phyloP scores from a whole-genome alignment of 1,139 yeast genomes.

The Protomyces inundatus region DNA sequence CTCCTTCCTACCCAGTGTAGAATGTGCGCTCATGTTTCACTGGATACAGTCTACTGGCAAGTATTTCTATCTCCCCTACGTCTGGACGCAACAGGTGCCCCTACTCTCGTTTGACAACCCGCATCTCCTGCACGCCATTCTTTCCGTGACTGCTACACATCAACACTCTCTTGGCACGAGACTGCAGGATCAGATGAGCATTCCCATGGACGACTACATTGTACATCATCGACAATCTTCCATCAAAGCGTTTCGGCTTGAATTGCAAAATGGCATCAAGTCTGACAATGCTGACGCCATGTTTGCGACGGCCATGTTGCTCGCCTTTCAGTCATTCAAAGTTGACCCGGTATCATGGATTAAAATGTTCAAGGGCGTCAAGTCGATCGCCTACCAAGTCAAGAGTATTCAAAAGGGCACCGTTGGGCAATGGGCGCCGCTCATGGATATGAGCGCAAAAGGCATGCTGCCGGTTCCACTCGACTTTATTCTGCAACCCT shows the following conservation, averaged over 20 bases:
- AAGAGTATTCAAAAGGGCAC: not conserved
- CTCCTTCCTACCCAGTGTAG: slow-evolving; percentile 2
- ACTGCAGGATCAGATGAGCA: slow-evolving; percentile 10
- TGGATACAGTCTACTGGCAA: slow-evolving; percentile 12
- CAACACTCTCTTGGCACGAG: slow-evolving; percentile 11
- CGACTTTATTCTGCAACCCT: slow-evolving; percentile 9
- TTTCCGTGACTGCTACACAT: slow-evolving; percentile 19
- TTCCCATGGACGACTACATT: slow-evolving; percentile 18
- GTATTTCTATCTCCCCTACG: slow-evolving; percentile 1
- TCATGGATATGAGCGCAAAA: not conserved
- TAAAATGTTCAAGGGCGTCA: slow-evolving; percentile 17
- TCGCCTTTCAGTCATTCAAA: slow-evolving; percentile 19
- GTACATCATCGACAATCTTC: slow-evolving; percentile 17
- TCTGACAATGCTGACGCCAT: slow-evolving; percentile 17
- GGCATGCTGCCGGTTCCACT: not conserved
- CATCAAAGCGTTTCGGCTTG: slow-evolving; percentile 8
- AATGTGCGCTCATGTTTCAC: slow-evolving; percentile 17
- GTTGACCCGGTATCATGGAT: slow-evolving; percentile 20
- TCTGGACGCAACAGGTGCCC: slow-evolving; percentile 15
- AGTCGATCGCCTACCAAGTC: slow-evolving; percentile 18
- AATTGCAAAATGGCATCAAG: slow-evolving; percentile 4
- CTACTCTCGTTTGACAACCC: slow-evolving; percentile 15
- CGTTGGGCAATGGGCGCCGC: not conserved
- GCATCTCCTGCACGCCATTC: slow-evolving; percentile 12
- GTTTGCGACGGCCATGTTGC: slow-evolving; percentile 16